These are phyloP conservation scores for Yarrowia sp. DNA, from an alignment of 805 yeast species.

Conservation along the genomic window DNA sequence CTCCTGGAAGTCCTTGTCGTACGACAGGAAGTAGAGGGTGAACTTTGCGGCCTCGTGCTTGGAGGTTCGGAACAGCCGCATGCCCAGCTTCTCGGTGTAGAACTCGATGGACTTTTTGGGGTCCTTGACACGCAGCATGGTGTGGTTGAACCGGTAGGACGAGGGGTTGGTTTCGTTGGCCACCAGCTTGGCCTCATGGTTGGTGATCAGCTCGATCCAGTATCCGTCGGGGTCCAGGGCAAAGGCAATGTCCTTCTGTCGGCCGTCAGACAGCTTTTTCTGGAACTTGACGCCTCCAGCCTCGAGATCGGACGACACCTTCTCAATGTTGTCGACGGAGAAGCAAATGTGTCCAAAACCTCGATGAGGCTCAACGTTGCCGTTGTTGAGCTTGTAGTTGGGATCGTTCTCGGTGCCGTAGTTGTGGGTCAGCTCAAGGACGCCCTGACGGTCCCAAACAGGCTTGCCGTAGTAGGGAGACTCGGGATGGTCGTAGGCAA, in stretches of 20 bases:
- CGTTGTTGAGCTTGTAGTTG: conserved; percentile 69
- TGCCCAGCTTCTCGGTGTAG: conserved; percentile 79
- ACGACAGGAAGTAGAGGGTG: conserved; percentile 85
- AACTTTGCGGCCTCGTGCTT: conserved; percentile 76
- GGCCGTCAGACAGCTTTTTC: conserved; percentile 85
- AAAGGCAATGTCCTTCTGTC: conserved; percentile 92
- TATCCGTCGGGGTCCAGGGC: conserved; percentile 95
- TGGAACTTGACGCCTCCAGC: conserved; percentile 73
- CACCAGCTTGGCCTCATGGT: conserved; percentile 54
- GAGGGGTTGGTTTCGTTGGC: conserved; percentile 45
- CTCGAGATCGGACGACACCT: conserved; percentile 64
- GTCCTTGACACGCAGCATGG: conserved; percentile 93
- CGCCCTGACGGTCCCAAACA: conserved; percentile 60
- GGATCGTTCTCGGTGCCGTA: conserved; percentile 72
- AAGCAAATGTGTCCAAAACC: conserved; percentile 96
- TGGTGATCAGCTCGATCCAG: conserved; percentile 90
- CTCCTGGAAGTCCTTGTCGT: conserved; percentile 55
- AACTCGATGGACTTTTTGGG: conserved; percentile 76
- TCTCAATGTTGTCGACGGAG: conserved; percentile 79
- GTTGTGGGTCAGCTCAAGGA: conserved; percentile 83
- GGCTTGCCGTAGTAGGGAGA: conserved; percentile 53
- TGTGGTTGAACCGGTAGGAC: conserved; percentile 73
- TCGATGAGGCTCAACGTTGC: conserved; percentile 81
- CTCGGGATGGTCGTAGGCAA: conserved; percentile 62
- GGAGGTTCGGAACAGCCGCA: conserved; percentile 67